A percentile compares a stretch with the other conserved stretches of the same genome.
Evolutionary conservation across 306 rosid species (phyloP).

Genomic region (Fagus crenata): DNA sequence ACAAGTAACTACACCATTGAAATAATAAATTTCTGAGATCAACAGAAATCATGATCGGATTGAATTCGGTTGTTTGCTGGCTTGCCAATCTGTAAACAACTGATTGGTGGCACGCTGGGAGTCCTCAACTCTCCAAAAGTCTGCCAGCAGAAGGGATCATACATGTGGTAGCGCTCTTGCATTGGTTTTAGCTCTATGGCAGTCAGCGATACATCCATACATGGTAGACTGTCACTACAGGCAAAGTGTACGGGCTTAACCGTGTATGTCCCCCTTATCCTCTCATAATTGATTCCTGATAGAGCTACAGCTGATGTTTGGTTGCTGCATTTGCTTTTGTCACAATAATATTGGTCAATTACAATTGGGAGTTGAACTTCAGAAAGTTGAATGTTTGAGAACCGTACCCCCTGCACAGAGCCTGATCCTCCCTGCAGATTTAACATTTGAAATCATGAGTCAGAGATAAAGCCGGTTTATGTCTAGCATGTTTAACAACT

Average conservation of each 20-base stretch:
- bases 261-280: constrained; percentile 79
- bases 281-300: constrained; percentile 86
- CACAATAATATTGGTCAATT: constrained; percentile 95
- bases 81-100: constrained; percentile 79
- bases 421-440: constrained; percentile 89
- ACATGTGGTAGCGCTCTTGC: constrained; percentile 76
- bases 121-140: constrained; percentile 79
- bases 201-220: constrained; percentile 77
- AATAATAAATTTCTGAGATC: constrained; percentile 27
- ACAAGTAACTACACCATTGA: constrained; percentile 41
- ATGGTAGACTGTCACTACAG: constrained; percentile 90
- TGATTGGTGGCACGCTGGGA: constrained; percentile 83
- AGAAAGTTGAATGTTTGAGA: constrained; percentile 82
- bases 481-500: neutral
- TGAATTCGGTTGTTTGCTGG: constrained; percentile 75
- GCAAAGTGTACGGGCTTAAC: constrained; percentile 94
- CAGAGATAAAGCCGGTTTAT: neutral
- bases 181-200: constrained; percentile 66
- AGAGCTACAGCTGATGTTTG: constrained; percentile 81
- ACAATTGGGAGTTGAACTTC: constrained; percentile 91
- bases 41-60: constrained; percentile 67
- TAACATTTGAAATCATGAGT: neutral
- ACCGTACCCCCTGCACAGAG: constrained; percentile 77
- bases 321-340: constrained; percentile 70
- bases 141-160: constrained; percentile 91